Evolutionary conservation across 2,329 filamentous ascomycete species (phyloP).

Genomic region (Bipolaris zeicola): DNA sequence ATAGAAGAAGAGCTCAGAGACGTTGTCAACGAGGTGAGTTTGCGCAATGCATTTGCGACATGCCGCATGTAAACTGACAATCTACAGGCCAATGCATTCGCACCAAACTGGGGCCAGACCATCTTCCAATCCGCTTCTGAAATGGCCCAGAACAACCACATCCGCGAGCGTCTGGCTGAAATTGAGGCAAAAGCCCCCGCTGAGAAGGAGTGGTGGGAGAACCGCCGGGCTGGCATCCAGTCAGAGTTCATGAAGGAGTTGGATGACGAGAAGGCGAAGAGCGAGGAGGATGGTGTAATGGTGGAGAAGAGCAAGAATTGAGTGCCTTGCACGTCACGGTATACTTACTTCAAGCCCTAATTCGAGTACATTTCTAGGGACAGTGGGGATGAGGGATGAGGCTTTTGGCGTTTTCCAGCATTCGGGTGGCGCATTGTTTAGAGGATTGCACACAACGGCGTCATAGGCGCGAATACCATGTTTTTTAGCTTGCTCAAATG

Average conservation of each 20-base stretch:
- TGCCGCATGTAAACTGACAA: conserved; percentile 7
- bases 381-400: not conserved
- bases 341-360: not conserved
- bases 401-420: conserved; percentile 11
- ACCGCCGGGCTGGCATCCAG: conserved; percentile 74
- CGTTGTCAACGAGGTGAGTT: conserved; percentile 83
- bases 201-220: conserved; percentile 93
- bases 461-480: conserved; percentile 2
- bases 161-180: conserved; percentile 76
- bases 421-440: conserved; percentile 11
- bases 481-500: conserved; percentile 16
- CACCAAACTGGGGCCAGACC: conserved; percentile 85
- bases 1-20: conserved; percentile 96
- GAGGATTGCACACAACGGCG: conserved; percentile 3
- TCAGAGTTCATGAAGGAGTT: conserved; percentile 85
- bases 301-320: conserved; percentile 16
- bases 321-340: not conserved
- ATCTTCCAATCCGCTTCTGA: conserved; percentile 99
- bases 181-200: conserved; percentile 71
- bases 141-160: conserved; percentile 81
- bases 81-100: conserved; percentile 82
- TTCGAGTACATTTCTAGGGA: not conserved
- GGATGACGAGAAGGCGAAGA: conserved; percentile 59
- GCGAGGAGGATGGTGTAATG: conserved; percentile 26
- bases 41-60: not conserved